Conservation (phyloP, 2,329 filamentous ascomycete genomes). For the Drechslerella stenobrocha region DNA sequence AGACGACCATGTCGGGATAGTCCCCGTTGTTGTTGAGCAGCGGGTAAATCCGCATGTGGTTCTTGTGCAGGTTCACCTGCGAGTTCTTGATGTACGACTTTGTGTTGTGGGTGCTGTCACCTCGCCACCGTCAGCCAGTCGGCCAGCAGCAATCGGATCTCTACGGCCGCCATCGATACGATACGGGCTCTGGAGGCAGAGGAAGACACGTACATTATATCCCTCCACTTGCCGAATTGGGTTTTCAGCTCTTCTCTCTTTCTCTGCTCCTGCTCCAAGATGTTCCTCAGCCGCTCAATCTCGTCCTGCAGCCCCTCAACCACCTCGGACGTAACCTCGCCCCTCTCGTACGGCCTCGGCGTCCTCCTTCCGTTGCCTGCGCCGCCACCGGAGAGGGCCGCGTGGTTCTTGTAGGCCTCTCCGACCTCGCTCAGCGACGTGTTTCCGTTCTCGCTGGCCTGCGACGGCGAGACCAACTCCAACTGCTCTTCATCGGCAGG, state of each 20-base stretch:
- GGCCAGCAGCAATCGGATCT: too few relatives aligned
- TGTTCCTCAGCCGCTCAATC: slow-evolving; percentile 36
- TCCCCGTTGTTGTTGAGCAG: slow-evolving; percentile 38
- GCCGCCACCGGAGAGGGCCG: slow-evolving; percentile 19
- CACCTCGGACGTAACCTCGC: slow-evolving; percentile 44
- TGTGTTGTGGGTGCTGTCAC: slow-evolving; percentile 42
- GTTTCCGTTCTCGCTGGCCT: slow-evolving; percentile 40
- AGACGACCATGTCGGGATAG: slow-evolving; percentile 41
- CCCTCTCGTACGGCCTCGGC: slow-evolving; percentile 40
- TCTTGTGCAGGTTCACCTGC: slow-evolving; percentile 43
- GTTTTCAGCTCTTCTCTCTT: slow-evolving; percentile 34
- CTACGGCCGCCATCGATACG: too few relatives aligned
- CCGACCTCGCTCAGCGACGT: slow-evolving; percentile 35
- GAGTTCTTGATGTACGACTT: slow-evolving; percentile 47
- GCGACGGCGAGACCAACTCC: slow-evolving; percentile 27
- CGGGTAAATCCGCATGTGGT: slow-evolving; percentile 45
- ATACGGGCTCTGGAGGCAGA: too few relatives aligned
- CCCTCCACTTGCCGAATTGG: slow-evolving; percentile 33
- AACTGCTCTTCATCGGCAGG: slow-evolving; percentile 10
- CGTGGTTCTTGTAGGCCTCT: slow-evolving; percentile 42
- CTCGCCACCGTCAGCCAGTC: neutral
- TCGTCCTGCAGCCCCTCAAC: slow-evolving; percentile 39
- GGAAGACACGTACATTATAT: slow-evolving; percentile 32
- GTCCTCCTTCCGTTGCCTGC: slow-evolving; percentile 28
- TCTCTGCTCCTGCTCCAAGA: slow-evolving; percentile 26